Percentiles rank a stretch among this genome's conserved stretches.
These are phyloP conservation scores for Pilatotrama ljubarskyi DNA, from an alignment of 768 basidiomycete genomes.

Conservation along the genomic window DNA sequence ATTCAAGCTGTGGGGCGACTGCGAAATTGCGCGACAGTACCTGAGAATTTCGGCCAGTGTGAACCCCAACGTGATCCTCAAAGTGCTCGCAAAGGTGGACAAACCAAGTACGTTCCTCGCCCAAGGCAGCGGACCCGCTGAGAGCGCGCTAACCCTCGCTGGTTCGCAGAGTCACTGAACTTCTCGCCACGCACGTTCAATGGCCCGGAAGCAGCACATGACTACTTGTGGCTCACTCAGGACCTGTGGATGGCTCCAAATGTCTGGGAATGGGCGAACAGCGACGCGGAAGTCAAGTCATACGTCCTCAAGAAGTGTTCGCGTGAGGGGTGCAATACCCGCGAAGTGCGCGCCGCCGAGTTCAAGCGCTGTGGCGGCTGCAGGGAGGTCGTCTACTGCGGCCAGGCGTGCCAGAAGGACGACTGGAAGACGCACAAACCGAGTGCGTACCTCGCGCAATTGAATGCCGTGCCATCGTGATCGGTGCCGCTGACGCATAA, in stretches of 20 bases:
- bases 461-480: not conserved
- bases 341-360: slow-evolving; percentile 36
- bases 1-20: slow-evolving; percentile 44
- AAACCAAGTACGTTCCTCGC: slow-evolving; percentile 37
- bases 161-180: slow-evolving; percentile 33
- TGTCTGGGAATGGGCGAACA: slow-evolving; percentile 46
- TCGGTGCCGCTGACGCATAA: not conserved
- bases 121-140: not conserved
- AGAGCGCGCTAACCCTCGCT: not conserved
- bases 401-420: slow-evolving; percentile 31
- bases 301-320: slow-evolving; percentile 38
- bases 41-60: slow-evolving; percentile 36
- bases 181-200: slow-evolving; percentile 33
- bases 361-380: slow-evolving; percentile 45
- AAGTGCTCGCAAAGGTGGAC: slow-evolving; percentile 39
- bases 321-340: slow-evolving; percentile 31
- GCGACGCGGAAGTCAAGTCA: slow-evolving; percentile 34
- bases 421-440: slow-evolving; percentile 34
- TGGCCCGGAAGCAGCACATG: slow-evolving; percentile 46
- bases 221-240: slow-evolving; percentile 47
- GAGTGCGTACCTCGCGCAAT: slow-evolving; percentile 11
- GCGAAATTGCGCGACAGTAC: slow-evolving; percentile 40
- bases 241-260: slow-evolving; percentile 44
- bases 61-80: slow-evolving; percentile 39
- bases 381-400: slow-evolving; percentile 35